phyloP scores from a whole-genome alignment of 2,329 filamentous ascomycete genomes.

The Diaporthe destruens region DNA sequence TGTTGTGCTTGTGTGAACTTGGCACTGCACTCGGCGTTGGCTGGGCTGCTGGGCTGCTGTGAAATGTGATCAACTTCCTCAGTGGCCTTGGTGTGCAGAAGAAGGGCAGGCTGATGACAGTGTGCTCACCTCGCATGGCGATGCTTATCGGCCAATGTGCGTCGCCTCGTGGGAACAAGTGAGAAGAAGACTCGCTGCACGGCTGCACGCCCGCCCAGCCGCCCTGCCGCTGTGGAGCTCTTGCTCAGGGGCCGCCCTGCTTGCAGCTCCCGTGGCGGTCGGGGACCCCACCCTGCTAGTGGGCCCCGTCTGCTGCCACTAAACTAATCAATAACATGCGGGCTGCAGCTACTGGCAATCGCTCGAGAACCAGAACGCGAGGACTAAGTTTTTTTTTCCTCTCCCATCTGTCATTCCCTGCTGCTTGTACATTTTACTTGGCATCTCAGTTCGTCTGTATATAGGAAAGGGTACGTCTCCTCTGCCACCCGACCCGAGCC shows the following conservation, averaged over 20 bases:
- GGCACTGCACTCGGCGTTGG: slow-evolving; percentile 18
- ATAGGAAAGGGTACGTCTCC: slow-evolving; percentile 21
- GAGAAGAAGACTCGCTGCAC: slow-evolving; percentile 22
- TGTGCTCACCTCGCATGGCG: slow-evolving; percentile 16
- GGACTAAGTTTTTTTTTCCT: slow-evolving; percentile 21
- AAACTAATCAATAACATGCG: slow-evolving; percentile 34
- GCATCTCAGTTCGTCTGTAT: slow-evolving; percentile 12
- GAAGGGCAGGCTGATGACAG: background rate
- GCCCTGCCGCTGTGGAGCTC: slow-evolving; percentile 24
- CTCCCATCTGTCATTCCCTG: background rate
- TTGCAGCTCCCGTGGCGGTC: slow-evolving; percentile 30
- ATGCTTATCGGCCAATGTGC: slow-evolving; percentile 33
- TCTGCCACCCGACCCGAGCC: background rate
- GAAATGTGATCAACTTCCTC: slow-evolving; percentile 12
- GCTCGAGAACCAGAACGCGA: slow-evolving; percentile 29
- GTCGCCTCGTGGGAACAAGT: slow-evolving; percentile 31
- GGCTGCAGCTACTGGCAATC: slow-evolving; percentile 26
- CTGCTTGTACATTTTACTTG: background rate
- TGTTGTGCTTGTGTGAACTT: slow-evolving; percentile 29
- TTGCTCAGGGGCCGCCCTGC: slow-evolving; percentile 33
- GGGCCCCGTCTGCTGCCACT: slow-evolving; percentile 22
- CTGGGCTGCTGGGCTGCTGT: slow-evolving; percentile 24
- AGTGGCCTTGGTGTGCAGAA: background rate
- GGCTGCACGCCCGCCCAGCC: background rate
- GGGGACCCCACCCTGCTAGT: slow-evolving; percentile 27